phyloP scores from a whole-genome alignment of 1,284 basidiomycete species.

The Trichosporon sp. region DNA sequence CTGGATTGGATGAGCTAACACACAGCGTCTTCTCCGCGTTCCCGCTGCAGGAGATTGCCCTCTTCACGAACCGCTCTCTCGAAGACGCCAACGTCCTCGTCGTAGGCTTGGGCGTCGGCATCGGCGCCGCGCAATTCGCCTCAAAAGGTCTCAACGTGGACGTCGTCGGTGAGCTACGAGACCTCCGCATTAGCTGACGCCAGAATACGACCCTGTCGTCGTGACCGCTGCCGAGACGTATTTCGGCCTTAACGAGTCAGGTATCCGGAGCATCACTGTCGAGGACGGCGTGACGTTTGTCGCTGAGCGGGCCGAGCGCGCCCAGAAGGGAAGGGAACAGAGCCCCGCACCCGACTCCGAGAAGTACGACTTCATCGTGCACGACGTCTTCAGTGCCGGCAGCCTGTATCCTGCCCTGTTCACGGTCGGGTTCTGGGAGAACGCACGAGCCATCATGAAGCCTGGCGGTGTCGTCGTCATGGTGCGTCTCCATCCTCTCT shows the following conservation, averaged over 20 bases:
- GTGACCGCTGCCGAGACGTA: slow-evolving; percentile 75
- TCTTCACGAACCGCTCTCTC: slow-evolving; percentile 61
- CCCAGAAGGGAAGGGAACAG: not conserved
- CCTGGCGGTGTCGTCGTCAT: slow-evolving; percentile 75
- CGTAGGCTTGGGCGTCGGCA: slow-evolving; percentile 83
- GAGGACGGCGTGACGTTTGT: slow-evolving; percentile 75
- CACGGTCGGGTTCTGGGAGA: slow-evolving; percentile 76
- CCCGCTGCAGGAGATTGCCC: slow-evolving; percentile 77
- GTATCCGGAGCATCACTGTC: slow-evolving; percentile 64
- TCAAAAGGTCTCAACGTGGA: slow-evolving; percentile 64
- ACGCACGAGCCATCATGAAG: slow-evolving; percentile 67
- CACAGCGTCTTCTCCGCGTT: slow-evolving; percentile 78
- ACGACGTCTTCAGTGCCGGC: slow-evolving; percentile 91
- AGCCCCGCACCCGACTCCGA: not conserved
- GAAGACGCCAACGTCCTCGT: slow-evolving; percentile 17
- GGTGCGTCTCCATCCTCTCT: slow-evolving; percentile 56
- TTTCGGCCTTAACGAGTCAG: slow-evolving; percentile 72
- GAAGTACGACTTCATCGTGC: slow-evolving; percentile 74
- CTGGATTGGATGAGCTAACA: slow-evolving; percentile 5
- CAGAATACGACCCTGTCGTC: slow-evolving; percentile 85
- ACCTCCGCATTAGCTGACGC: slow-evolving; percentile 50
- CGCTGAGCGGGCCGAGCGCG: slow-evolving; percentile 51
- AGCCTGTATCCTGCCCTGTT: slow-evolving; percentile 79
- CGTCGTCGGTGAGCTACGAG: slow-evolving; percentile 40
- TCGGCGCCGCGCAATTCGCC: slow-evolving; percentile 72